Conservation (phyloP, 305 asterid genomes). For the Rubia peregrina region DNA sequence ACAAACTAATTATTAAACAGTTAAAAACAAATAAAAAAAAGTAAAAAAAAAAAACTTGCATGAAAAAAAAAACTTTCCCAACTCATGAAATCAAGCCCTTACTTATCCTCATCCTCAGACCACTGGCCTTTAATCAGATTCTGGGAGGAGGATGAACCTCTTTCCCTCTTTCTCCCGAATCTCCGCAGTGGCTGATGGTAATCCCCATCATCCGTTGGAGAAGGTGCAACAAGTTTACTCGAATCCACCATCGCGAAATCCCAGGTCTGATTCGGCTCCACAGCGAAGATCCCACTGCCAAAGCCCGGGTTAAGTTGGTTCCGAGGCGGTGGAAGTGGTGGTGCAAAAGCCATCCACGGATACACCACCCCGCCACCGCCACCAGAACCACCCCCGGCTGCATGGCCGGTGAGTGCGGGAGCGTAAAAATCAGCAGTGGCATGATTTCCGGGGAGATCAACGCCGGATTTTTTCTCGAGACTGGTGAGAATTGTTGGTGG, state of each 20-base stretch:
- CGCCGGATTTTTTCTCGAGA: not conserved
- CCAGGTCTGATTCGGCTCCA: slow-evolving; percentile 10
- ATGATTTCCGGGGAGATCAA: not conserved
- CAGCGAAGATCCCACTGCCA: slow-evolving; percentile 7
- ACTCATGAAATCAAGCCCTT: slow-evolving; percentile 22
- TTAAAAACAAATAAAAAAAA: not conserved
- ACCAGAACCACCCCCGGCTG: not conserved
- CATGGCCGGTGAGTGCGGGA: not conserved
- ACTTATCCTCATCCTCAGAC: slow-evolving; percentile 57
- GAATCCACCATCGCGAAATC: not conserved
- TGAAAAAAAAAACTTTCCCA: not conserved
- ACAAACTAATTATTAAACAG: not conserved
- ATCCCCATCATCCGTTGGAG: no score
- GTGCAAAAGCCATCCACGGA: slow-evolving; percentile 17
- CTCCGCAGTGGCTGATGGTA: not conserved
- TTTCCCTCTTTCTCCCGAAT: slow-evolving; percentile 7
- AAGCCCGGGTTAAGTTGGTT: slow-evolving; percentile 5
- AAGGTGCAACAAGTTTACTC: not conserved
- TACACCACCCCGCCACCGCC: slow-evolving; percentile 8
- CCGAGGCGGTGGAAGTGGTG: not conserved
- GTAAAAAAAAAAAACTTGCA: not conserved
- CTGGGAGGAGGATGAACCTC: slow-evolving; percentile 11
- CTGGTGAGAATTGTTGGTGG: not conserved
- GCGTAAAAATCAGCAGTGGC: not conserved
- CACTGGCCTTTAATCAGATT: slow-evolving; percentile 59